A percentile compares a stretch with the other conserved stretches of the same genome.
Evolutionary conservation across 2,329 filamentous ascomycete species (phyloP).

Genomic region (Hymenoscyphus fraxineus): DNA sequence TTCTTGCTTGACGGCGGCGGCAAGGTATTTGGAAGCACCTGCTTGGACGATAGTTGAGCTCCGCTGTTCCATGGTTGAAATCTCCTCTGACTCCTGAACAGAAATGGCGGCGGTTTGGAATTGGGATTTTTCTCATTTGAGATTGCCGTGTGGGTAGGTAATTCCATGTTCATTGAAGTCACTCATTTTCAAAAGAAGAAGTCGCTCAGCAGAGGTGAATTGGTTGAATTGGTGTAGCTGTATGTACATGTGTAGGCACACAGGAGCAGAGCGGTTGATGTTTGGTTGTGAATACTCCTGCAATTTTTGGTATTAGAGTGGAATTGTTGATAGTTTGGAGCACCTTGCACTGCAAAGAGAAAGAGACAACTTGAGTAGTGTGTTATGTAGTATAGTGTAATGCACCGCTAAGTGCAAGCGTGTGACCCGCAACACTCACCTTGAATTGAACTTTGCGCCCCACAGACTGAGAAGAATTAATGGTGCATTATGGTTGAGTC

Average conservation of each 20-base stretch:
- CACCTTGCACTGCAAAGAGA: not conserved
- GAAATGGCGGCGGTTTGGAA: not conserved
- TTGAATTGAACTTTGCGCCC: not conserved
- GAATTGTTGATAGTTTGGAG: not conserved
- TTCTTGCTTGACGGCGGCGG: not conserved
- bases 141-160: not conserved
- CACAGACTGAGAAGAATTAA: not conserved
- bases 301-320: not conserved
- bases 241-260: too few species aligned
- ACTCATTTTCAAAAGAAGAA: slow-evolving; percentile 9
- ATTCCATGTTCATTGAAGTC: slow-evolving; percentile 3
- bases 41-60: not conserved
- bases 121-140: not conserved
- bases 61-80: not conserved
- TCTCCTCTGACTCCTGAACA: not conserved
- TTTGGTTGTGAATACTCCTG: not conserved
- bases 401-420: not conserved
- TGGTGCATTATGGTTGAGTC: not conserved
- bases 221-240: not conserved
- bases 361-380: not conserved
- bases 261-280: too few species aligned
- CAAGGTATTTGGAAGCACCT: not conserved
- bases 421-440: not conserved
- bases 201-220: not conserved
- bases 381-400: not conserved